Conservation (phyloP, 805 yeast genomes). For the Nakazawaea ishiwadae region DNA sequence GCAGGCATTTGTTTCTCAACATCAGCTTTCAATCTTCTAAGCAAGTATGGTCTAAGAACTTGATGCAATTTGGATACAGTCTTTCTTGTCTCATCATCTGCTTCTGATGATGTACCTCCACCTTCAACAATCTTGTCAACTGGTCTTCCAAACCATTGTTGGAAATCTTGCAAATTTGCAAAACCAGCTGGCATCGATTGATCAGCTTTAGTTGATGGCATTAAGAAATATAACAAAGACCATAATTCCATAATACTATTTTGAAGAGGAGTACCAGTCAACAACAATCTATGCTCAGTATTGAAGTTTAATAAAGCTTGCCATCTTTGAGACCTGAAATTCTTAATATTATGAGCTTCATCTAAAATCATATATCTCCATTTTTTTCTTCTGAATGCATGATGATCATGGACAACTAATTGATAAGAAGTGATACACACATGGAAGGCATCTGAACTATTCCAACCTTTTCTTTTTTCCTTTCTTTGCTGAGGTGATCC, state of each 20-base stretch:
- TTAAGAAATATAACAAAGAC: slow-evolving; percentile 90
- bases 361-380: slow-evolving; percentile 98
- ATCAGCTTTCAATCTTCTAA: slow-evolving; percentile 90
- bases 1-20: slow-evolving; percentile 99
- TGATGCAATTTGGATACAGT: slow-evolving; percentile 90
- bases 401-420: slow-evolving; percentile 95
- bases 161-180: slow-evolving; percentile 93
- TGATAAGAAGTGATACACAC: slow-evolving; percentile 97
- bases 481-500: slow-evolving; percentile 97
- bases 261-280: slow-evolving; percentile 97
- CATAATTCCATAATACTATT: slow-evolving; percentile 93
- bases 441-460: slow-evolving; percentile 91
- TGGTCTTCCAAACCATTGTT: slow-evolving; percentile 98
- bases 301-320: slow-evolving; percentile 91
- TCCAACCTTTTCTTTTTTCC: slow-evolving; percentile 96
- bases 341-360: slow-evolving; percentile 97
- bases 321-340: slow-evolving; percentile 96
- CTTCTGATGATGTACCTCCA: slow-evolving; percentile 37
- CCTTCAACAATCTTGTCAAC: slow-evolving; percentile 89
- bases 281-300: slow-evolving; percentile 77
- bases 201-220: slow-evolving; percentile 80
- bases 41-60: slow-evolving; percentile 85
- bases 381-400: slow-evolving; percentile 81
- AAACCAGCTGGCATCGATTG: slow-evolving; percentile 91
- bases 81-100: slow-evolving; percentile 74